Evolutionary conservation across 371 early-diverging fungal genomes (phyloP).

Genomic region (Mucor sp.): DNA sequence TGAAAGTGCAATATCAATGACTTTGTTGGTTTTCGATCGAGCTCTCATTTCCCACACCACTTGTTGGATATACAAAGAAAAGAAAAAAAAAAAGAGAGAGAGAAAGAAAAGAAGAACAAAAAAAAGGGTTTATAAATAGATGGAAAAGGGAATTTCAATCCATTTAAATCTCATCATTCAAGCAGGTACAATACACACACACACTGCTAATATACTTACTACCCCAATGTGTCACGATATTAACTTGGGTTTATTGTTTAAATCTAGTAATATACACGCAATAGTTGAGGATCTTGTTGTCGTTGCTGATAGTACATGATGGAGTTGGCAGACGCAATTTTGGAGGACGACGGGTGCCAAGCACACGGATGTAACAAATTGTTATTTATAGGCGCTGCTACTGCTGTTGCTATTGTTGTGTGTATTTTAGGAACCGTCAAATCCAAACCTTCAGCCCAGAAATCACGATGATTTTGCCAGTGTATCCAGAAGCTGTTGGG

Average conservation of each 20-base stretch:
- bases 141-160: background rate
- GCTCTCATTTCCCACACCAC: slow-evolving; percentile 7
- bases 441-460: slow-evolving; percentile 38
- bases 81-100: background rate
- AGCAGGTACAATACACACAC: background rate
- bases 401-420: background rate
- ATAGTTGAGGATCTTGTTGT: background rate
- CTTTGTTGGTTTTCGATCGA: slow-evolving; percentile 19
- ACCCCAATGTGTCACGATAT: background rate
- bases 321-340: background rate
- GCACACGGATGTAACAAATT: slow-evolving; percentile 13
- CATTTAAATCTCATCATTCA: background rate
- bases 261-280: background rate
- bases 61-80: background rate
- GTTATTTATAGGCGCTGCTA: background rate
- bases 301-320: background rate
- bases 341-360: slow-evolving; percentile 17
- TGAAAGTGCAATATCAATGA: slow-evolving; percentile 37
- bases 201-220: too few species aligned
- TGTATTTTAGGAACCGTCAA: slow-evolving; percentile 7
- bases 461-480: slow-evolving; percentile 42
- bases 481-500: slow-evolving; percentile 34
- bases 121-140: background rate
- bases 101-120: background rate
- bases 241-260: background rate